Percentiles rank a stretch among this genome's conserved stretches.
These are phyloP conservation scores for Penicillium sumatraense DNA, from an alignment of 2,329 filamentous ascomycete genomes.

Conservation along the genomic window DNA sequence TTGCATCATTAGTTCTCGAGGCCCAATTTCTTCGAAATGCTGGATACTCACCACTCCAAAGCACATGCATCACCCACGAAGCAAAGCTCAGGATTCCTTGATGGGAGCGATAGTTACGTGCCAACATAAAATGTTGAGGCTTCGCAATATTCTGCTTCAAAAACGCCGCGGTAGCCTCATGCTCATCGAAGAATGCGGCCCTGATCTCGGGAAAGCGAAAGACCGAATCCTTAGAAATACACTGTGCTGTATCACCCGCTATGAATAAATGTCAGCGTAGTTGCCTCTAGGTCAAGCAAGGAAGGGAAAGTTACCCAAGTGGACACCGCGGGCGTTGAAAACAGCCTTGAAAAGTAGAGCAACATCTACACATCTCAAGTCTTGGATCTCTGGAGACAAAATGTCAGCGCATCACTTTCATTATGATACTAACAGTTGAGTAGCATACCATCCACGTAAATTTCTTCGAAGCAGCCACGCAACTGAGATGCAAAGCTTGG, in stretches of 20 bases:
- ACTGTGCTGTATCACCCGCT: conserved; percentile 41
- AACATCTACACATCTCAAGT: conserved; percentile 34
- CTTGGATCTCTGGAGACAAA: conserved; percentile 32
- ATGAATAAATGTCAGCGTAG: not conserved
- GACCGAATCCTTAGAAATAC: conserved; percentile 39
- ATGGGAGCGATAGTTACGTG: conserved; percentile 39
- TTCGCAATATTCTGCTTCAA: conserved; percentile 5
- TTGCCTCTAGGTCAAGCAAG: not conserved
- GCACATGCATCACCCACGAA: conserved; percentile 34
- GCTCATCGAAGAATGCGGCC: conserved; percentile 33
- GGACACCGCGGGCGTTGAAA: conserved; percentile 31
- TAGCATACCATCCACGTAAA: conserved; percentile 17
- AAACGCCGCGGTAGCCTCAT: conserved; percentile 13
- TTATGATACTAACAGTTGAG: not conserved
- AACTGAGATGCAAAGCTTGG: conserved; percentile 5
- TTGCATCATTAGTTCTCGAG: not conserved
- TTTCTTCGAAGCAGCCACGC: conserved; percentile 14
- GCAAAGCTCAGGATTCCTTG: conserved; percentile 39
- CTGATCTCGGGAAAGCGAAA: conserved; percentile 40
- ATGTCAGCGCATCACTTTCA: conserved; percentile 4
- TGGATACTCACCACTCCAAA: conserved; percentile 28
- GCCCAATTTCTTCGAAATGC: not conserved
- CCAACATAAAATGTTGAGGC: conserved; percentile 32
- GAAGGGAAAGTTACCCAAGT: conserved; percentile 24
- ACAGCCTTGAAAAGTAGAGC: conserved; percentile 31